Conservation (phyloP, 2,329 filamentous ascomycete species). For the Exserohilum rostratum region DNA sequence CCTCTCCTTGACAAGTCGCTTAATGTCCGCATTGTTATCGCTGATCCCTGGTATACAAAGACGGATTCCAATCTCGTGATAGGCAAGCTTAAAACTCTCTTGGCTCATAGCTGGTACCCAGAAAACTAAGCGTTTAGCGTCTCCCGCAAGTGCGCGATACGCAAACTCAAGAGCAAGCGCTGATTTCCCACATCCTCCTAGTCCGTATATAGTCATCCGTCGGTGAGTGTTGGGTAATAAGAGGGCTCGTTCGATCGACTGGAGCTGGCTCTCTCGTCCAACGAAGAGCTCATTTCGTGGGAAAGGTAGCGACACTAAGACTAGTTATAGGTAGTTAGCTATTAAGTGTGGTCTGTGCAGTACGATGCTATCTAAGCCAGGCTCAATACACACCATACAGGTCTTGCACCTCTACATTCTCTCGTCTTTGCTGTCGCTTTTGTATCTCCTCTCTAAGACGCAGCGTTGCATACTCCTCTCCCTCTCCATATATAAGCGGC, state of each 20-base stretch:
- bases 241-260: conserved; percentile 10
- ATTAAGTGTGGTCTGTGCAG: neutral
- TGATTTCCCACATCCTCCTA: conserved; percentile 28
- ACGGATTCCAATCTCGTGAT: conserved; percentile 15
- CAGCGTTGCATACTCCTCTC: conserved; percentile 20
- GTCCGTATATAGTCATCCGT: conserved; percentile 20
- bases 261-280: conserved; percentile 20
- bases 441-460: conserved; percentile 22
- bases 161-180: conserved; percentile 42
- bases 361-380: conserved; percentile 8
- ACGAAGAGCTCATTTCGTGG: conserved; percentile 19
- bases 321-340: conserved; percentile 17
- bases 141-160: conserved; percentile 44
- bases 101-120: conserved; percentile 25
- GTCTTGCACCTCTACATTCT: conserved; percentile 5
- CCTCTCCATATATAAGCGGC: conserved; percentile 24
- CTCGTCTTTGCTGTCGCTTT: conserved; percentile 15
- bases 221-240: conserved; percentile 4
- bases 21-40: conserved; percentile 47
- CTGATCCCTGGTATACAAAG: conserved; percentile 19
- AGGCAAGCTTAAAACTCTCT: conserved; percentile 32
- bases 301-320: conserved; percentile 16
- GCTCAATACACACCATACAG: conserved; percentile 12
- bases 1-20: conserved; percentile 43
- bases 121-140: conserved; percentile 20